Evolutionary conservation across 805 yeast species (phyloP).

Genomic region (Yarrowia divulgata): DNA sequence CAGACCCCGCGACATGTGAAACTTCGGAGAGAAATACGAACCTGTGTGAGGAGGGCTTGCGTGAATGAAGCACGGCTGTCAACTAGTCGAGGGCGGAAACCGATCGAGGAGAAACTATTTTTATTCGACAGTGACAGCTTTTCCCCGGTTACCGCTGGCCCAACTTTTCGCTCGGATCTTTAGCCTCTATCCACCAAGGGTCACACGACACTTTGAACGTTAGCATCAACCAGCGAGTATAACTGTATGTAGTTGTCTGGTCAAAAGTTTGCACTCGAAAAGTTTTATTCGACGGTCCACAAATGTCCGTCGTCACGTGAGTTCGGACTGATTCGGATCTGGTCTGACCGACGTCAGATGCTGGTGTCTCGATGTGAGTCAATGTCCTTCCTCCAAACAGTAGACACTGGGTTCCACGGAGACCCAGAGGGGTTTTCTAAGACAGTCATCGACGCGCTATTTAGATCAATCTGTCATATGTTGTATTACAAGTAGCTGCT

Average conservation of each 20-base stretch:
- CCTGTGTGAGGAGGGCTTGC: background rate
- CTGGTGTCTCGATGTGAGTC: background rate
- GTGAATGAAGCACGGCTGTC: background rate
- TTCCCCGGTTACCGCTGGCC: background rate
- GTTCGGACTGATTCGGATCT: background rate
- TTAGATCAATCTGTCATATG: too few relatives aligned
- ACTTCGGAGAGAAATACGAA: background rate
- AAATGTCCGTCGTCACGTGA: conserved; percentile 11
- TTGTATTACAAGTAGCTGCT: too few relatives aligned
- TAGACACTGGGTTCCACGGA: background rate
- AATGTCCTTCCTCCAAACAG: background rate
- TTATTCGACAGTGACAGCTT: too few relatives aligned
- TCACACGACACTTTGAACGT: conserved; percentile 26
- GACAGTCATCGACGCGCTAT: too few relatives aligned
- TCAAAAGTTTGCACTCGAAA: conserved; percentile 8
- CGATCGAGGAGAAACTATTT: too few relatives aligned
- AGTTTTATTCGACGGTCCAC: background rate
- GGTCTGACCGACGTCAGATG: background rate
- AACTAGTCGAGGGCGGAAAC: background rate
- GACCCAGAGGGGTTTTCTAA: background rate
- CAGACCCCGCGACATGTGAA: background rate
- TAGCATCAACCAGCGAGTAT: conserved; percentile 3
- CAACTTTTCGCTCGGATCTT: background rate
- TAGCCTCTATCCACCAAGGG: background rate
- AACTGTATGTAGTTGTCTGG: background rate